Conservation (phyloP, 2,329 filamentous ascomycete species). For the Aspergillus sp. region DNA sequence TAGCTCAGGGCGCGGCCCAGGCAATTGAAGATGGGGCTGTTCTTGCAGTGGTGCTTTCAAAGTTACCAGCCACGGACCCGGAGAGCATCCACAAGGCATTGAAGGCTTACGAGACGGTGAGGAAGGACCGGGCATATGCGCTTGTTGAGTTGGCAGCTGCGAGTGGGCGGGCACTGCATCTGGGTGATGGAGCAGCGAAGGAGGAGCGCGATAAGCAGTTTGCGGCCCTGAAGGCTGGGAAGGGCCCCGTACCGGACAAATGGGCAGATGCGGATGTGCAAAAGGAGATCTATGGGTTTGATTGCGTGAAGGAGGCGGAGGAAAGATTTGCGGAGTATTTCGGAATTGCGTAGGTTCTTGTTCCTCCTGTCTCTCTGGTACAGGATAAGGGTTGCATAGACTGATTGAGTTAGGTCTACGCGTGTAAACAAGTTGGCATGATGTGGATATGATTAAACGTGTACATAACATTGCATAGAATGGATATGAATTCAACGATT, state of each 20-base stretch:
- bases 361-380: background rate
- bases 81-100: constrained; percentile 54
- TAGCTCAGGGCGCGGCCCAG: constrained; percentile 65
- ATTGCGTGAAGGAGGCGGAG: constrained; percentile 57
- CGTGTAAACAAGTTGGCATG: constrained; percentile 6
- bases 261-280: constrained; percentile 71
- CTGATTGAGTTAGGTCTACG: constrained; percentile 1
- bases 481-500: constrained; percentile 1
- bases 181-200: constrained; percentile 60
- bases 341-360: constrained; percentile 13
- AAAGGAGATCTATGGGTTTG: constrained; percentile 64
- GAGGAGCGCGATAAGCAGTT: constrained; percentile 59
- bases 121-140: constrained; percentile 57
- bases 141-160: constrained; percentile 59
- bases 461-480: constrained; percentile 1
- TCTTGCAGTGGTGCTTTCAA: constrained; percentile 52
- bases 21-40: constrained; percentile 65
- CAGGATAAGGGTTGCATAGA: background rate
- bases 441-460: constrained; percentile 3
- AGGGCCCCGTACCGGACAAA: constrained; percentile 58
- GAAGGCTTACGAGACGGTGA: constrained; percentile 56
- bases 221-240: constrained; percentile 51
- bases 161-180: constrained; percentile 54
- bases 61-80: constrained; percentile 47
- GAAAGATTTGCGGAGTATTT: constrained; percentile 38